Evolutionary conservation across 768 basidiomycete genomes (phyloP).

Genomic region (Psilocybe azurescens): DNA sequence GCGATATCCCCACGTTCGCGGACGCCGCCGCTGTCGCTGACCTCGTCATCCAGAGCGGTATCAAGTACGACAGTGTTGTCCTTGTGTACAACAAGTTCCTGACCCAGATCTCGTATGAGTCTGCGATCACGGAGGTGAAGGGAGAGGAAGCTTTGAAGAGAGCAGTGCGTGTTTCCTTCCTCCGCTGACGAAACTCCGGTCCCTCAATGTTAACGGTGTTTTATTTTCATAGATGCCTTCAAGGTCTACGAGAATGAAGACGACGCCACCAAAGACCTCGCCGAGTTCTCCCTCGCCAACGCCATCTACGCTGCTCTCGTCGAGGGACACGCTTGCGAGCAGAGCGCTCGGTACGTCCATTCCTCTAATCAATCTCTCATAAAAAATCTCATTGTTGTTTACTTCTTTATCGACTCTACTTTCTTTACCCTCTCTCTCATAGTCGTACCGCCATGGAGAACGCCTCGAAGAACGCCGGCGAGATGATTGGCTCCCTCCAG

Average conservation of each 20-base stretch:
- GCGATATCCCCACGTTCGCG: conserved; percentile 96
- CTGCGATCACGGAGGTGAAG: conserved; percentile 75
- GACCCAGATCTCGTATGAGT: conserved; percentile 90
- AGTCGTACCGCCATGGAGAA: conserved; percentile 99
- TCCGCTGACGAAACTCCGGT: not conserved
- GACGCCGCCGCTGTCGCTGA: conserved; percentile 96
- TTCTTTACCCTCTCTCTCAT: conserved; percentile 6
- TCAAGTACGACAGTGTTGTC: conserved; percentile 85
- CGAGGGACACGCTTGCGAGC: conserved; percentile 96
- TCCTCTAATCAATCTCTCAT: not conserved
- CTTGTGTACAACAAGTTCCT: conserved; percentile 87
- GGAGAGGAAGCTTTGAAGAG: conserved; percentile 82
- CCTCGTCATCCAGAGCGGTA: conserved; percentile 83
- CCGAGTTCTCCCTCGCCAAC: conserved; percentile 96
- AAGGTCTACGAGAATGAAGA: conserved; percentile 98
- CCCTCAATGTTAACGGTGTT: not conserved
- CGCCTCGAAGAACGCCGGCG: conserved; percentile 96
- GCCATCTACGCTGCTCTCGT: conserved; percentile 94
- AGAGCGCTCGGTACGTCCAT: conserved; percentile 75
- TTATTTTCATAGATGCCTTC: conserved; percentile 72
- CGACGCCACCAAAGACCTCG: conserved; percentile 90
- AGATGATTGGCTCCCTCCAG: conserved; percentile 88
- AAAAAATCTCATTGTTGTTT: not conserved
- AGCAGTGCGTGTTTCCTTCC: conserved; percentile 59
- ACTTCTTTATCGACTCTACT: no score